Base-by-base conservation (phyloP, 2,329 filamentous ascomycete species). In the Ascochyta pisi region DNA sequence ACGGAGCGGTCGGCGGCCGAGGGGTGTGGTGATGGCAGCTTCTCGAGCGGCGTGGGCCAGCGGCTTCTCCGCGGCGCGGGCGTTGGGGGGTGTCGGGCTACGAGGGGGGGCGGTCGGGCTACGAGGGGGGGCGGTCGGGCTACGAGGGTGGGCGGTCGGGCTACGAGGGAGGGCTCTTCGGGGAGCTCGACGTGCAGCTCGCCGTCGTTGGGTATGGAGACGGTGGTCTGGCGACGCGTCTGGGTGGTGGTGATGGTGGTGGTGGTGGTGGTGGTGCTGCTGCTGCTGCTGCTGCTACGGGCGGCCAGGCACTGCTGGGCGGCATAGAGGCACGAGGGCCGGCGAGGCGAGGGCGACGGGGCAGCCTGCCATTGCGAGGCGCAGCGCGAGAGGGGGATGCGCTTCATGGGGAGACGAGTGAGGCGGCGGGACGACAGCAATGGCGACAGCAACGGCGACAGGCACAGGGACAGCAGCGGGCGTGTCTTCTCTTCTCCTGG, bases 21-120 rank as follows among this genome's bases (percentile, higher is more conserved):
- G 63, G 87, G 86, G 50, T 84, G 84, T 64, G 92, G 91, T 69
- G 91, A 94, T 49, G 91, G 89, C 62, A 89, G 81, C 60, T 71
- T 58, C 67, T 78, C 75, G 52, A 64, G 68, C n/a, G 62, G 57
- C 9, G 75, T 47, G 16, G 52, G 52, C 35, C 46, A 45, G 38
- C 40, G 51, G 10, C n/a, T 29, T 23, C 40, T 48, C 38, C 44
- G 53, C 41, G 48, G 35, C 16, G 23, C n/a, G 23, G 53, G 47
- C 24, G n/a, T 9, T 7, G 46, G 35, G 2, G 53, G 34, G 42
- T 47, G 54, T 2, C 13, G 9, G 37, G 47, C 42, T 2, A 39
- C 37, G 23, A 31, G 10, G 3, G 54, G 23, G 43, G 34, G 43
- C 19, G n/a, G n/a, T n/a, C n/a, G n/a, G n/a, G n/a, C n/a, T n/a